These are phyloP conservation scores for Bruguiera sexangula DNA, from an alignment of 345 rosid species.

Conservation along the genomic window DNA sequence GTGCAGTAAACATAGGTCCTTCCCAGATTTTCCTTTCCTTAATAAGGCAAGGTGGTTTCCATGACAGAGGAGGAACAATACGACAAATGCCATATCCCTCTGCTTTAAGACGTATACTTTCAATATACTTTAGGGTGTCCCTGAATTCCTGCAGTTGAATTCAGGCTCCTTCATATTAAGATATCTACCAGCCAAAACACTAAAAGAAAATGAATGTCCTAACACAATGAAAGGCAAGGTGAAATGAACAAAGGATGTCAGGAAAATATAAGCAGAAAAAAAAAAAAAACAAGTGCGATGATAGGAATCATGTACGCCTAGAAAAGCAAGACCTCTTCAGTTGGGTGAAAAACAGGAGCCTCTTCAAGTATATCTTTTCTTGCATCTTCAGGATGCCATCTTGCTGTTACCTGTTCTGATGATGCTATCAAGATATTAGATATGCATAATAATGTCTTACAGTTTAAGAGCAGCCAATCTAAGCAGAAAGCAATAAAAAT, in stretches of 20 bases:
- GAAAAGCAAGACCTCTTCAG: conserved; percentile 50
- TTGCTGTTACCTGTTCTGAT: conserved; percentile 35
- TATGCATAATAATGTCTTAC: conserved; percentile 2
- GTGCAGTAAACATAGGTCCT: conserved; percentile 38
- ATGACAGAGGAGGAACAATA: conserved; percentile 67
- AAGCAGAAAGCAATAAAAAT: background rate
- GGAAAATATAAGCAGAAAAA: conserved; percentile 13
- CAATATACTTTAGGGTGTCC: conserved; percentile 54
- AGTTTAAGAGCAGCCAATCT: background rate
- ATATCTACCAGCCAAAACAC: conserved; percentile 10
- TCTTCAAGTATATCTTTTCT: conserved; percentile 40
- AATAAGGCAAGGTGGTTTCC: conserved; percentile 60
- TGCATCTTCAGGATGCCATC: conserved; percentile 35
- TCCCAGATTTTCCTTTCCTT: conserved; percentile 48
- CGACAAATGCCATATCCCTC: conserved; percentile 71
- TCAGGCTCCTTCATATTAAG: conserved; percentile 18
- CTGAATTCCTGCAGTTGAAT: conserved; percentile 56
- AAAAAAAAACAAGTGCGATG: conserved; percentile 16
- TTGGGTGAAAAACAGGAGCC: conserved; percentile 62
- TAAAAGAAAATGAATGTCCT: background rate
- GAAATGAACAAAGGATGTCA: conserved; percentile 14
- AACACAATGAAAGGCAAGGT: no score
- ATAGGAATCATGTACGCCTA: conserved; percentile 11
- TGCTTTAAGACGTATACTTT: conserved; percentile 48
- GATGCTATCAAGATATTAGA: conserved; percentile 16